Conservation (phyloP, 1,139 yeast species). For the Scheffersomyces titani region DNA sequence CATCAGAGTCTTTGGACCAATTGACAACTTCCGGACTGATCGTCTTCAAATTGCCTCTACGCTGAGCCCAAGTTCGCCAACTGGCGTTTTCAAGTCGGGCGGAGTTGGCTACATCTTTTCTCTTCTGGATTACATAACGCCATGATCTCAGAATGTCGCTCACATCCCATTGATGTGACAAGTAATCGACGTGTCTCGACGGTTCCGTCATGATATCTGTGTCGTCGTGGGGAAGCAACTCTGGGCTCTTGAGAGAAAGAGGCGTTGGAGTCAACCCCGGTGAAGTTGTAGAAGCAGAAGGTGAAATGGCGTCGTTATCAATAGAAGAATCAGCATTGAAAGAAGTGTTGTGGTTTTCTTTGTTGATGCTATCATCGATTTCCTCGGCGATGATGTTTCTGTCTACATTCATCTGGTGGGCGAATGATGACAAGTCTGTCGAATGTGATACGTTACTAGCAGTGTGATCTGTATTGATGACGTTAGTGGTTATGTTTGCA, state of each 20-base stretch:
- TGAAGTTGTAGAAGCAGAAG: not conserved
- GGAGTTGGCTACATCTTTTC: slow-evolving; percentile 71
- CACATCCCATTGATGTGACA: slow-evolving; percentile 95
- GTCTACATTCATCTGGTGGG: not conserved
- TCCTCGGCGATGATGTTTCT: not conserved
- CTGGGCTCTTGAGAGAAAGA: slow-evolving; percentile 25
- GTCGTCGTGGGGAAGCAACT: slow-evolving; percentile 75
- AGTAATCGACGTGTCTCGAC: slow-evolving; percentile 86
- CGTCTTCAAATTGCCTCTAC: slow-evolving; percentile 63
- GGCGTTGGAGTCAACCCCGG: not conserved
- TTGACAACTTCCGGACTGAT: slow-evolving; percentile 73
- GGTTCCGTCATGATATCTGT: slow-evolving; percentile 80
- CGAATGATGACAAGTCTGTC: not conserved
- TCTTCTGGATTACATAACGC: slow-evolving; percentile 84
- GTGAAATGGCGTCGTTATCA: not conserved
- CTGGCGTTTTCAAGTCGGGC: slow-evolving; percentile 76
- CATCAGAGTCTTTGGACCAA: slow-evolving; percentile 81
- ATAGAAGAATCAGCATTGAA: not conserved
- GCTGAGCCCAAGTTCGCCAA: slow-evolving; percentile 90
- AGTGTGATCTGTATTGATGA: not conserved
- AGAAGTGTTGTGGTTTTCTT: not conserved
- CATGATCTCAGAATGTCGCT: slow-evolving; percentile 90
- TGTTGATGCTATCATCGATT: not conserved
- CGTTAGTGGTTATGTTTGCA: not conserved
- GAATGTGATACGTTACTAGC: not conserved